These are phyloP conservation scores for Ceratobasidium sp. DNA, from an alignment of 1,284 basidiomycete species.

Conservation along the genomic window DNA sequence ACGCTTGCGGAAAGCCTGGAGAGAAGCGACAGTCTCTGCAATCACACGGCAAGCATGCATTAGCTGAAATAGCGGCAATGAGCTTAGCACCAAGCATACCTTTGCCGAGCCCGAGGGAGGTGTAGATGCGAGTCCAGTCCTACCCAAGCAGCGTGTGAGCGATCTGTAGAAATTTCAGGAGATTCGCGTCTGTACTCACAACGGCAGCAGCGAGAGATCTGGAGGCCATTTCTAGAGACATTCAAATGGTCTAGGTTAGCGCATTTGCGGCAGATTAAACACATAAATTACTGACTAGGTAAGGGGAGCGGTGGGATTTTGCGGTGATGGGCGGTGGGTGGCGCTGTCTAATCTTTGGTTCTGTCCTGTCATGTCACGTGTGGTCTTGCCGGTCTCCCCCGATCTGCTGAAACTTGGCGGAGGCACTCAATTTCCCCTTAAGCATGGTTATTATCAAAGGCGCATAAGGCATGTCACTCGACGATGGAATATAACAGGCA, in stretches of 20 bases:
- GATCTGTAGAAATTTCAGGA: constrained; percentile 40
- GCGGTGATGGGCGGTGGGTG: constrained; percentile 21
- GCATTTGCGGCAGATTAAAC: background rate
- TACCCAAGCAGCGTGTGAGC: constrained; percentile 53
- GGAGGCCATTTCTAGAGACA: constrained; percentile 71
- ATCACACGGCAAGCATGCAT: background rate
- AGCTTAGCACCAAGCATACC: constrained; percentile 60
- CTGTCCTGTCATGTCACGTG: constrained; percentile 16
- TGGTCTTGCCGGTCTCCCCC: constrained; percentile 18
- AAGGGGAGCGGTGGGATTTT: constrained; percentile 36
- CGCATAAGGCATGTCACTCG: too few relatives aligned
- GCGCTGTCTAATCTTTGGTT: constrained; percentile 24
- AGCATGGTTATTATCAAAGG: too few relatives aligned
- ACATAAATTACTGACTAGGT: constrained; percentile 17
- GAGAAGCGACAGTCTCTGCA: constrained; percentile 85
- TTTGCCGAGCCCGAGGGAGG: constrained; percentile 90
- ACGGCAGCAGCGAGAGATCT: constrained; percentile 80
- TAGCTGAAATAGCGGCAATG: background rate
- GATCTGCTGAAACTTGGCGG: constrained; percentile 13
- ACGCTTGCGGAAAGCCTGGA: constrained; percentile 97
- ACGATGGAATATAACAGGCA: too few relatives aligned
- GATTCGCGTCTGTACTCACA: constrained; percentile 61
- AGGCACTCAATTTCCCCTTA: background rate
- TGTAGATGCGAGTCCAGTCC: constrained; percentile 94
- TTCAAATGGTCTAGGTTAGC: background rate